Conservation (phyloP, 345 rosid genomes). For the Hirschfeldia incana region DNA sequence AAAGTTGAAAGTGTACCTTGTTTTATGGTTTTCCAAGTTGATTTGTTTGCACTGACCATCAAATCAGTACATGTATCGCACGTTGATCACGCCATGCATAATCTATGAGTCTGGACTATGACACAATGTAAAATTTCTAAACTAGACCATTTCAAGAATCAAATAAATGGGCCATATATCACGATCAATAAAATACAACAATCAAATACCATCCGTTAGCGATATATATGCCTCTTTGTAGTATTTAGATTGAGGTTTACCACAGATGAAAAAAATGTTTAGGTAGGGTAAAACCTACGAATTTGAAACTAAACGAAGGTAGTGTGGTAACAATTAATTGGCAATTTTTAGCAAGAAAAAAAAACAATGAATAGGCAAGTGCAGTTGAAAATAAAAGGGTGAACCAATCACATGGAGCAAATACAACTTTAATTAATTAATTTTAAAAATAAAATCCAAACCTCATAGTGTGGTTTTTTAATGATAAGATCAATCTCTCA, state of each 20-base stretch:
- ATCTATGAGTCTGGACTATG: not conserved
- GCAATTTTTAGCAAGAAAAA: no score
- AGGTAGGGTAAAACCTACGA: not conserved
- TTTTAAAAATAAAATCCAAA: not conserved
- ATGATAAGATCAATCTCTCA: not conserved
- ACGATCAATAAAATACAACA: not conserved
- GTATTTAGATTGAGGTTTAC: not conserved
- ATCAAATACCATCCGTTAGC: not conserved
- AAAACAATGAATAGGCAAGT: not conserved
- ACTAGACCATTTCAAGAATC: not conserved
- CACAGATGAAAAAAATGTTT: not conserved
- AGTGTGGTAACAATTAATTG: not conserved
- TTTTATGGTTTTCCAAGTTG: constrained; percentile 29
- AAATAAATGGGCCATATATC: not conserved
- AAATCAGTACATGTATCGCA: constrained; percentile 26
- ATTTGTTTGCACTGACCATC: constrained; percentile 26
- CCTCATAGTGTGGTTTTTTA: constrained; percentile 6
- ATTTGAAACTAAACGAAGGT: not conserved
- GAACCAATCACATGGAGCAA: constrained; percentile 22
- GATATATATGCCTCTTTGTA: not conserved
- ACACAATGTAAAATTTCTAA: constrained; percentile 2
- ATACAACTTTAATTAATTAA: not conserved
- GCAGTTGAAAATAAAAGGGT: not conserved
- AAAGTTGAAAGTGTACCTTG: constrained; percentile 17
- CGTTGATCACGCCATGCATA: constrained; percentile 12